These are phyloP conservation scores for Waitea zeae DNA, from an alignment of 1,284 basidiomycete genomes.

Conservation along the genomic window DNA sequence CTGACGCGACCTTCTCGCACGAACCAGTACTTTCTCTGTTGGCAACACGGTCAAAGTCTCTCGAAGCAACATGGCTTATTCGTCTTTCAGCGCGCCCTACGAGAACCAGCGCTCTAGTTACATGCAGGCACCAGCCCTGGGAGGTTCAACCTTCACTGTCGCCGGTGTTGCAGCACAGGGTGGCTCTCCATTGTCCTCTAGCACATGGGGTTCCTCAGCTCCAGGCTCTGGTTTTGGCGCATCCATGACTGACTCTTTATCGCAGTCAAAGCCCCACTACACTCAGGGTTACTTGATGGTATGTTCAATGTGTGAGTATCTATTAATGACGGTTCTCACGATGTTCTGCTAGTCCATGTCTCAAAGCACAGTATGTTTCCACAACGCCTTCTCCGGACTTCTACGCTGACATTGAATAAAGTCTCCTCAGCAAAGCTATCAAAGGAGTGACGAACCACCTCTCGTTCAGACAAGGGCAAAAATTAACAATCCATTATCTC, in stretches of 20 bases:
- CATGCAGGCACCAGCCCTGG: too few species aligned
- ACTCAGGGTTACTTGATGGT: constrained; percentile 66
- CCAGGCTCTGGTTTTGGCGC: background rate
- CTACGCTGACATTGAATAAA: background rate
- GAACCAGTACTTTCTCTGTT: too few species aligned
- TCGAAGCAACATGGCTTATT: too few species aligned
- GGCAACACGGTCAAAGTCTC: too few species aligned
- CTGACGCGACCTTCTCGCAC: too few species aligned
- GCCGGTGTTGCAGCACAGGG: background rate
- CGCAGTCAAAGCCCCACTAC: constrained; percentile 54
- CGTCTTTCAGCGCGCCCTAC: too few species aligned
- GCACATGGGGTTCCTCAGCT: background rate
- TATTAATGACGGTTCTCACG: constrained; percentile 15
- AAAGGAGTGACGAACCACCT: constrained; percentile 35
- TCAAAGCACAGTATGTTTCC: background rate
- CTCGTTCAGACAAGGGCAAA: constrained; percentile 62
- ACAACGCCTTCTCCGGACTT: background rate
- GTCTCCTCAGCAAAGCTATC: background rate
- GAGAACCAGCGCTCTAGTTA: too few species aligned
- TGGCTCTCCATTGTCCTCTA: background rate
- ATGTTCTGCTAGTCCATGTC: background rate
- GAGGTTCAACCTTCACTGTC: too few species aligned
- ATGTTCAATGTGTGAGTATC: constrained; percentile 22
- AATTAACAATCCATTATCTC: constrained; percentile 46
- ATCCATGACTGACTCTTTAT: constrained; percentile 28